These are phyloP conservation scores for Leccinum olivaceopallidum DNA, from an alignment of 768 basidiomycete species.

Conservation along the genomic window DNA sequence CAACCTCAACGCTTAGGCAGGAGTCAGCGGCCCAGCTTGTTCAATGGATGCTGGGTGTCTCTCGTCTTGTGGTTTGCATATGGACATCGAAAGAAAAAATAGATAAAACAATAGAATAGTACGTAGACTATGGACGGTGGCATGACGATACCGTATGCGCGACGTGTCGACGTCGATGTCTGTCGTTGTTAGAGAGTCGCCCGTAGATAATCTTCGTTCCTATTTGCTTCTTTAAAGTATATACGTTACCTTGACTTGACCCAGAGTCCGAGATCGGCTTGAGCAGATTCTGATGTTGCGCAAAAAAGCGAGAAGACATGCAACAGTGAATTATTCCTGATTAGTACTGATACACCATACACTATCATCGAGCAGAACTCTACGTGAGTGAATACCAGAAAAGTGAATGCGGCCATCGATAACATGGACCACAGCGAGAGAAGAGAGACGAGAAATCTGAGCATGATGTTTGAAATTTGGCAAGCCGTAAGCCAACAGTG, in stretches of 20 bases:
- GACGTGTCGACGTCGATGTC: background rate
- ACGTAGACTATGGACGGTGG: background rate
- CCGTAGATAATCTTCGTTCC: background rate
- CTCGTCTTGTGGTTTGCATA: background rate
- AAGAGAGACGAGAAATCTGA: background rate
- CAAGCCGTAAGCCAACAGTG: too few relatives aligned
- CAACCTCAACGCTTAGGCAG: slow-evolving; percentile 1
- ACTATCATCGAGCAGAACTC: slow-evolving; percentile 11
- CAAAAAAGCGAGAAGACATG: background rate
- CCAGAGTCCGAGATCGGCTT: too few relatives aligned
- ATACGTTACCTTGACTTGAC: background rate
- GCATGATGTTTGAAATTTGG: background rate
- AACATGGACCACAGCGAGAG: slow-evolving; percentile 1
- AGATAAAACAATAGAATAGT: background rate
- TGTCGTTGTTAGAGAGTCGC: background rate
- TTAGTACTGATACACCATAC: slow-evolving; percentile 19
- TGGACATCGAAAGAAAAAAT: background rate
- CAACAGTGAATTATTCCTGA: background rate
- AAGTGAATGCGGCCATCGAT: slow-evolving; percentile 9
- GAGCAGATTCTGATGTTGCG: too few relatives aligned
- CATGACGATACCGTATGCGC: too few relatives aligned
- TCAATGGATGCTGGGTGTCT: too few relatives aligned
- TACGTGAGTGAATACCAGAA: slow-evolving; percentile 3
- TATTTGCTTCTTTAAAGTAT: background rate
- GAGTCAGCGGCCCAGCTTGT: background rate